Conservation (phyloP, 768 basidiomycete genomes). For the Collybia mongolica region DNA sequence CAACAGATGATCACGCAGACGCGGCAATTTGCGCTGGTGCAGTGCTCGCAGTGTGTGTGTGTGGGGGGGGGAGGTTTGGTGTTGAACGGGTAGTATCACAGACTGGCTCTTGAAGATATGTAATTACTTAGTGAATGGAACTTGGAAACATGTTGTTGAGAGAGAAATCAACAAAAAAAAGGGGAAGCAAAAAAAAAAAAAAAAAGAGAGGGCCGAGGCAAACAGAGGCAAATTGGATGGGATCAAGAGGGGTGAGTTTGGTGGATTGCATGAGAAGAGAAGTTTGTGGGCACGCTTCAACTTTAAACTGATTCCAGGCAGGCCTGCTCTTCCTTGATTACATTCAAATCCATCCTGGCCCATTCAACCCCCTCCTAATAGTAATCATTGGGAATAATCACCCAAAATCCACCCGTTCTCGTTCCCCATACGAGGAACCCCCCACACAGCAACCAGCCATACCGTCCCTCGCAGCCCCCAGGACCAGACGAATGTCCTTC, state of each 20-base stretch:
- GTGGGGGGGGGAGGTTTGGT: too few relatives aligned
- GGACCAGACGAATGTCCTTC: constrained; percentile 87
- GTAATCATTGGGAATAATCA: constrained; percentile 21
- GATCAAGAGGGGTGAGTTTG: constrained; percentile 2
- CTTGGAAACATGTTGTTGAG: neutral
- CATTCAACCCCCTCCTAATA: neutral
- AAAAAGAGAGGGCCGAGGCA: too few relatives aligned
- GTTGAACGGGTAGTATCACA: too few relatives aligned
- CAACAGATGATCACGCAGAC: too few relatives aligned
- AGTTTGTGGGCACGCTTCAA: constrained; percentile 2
- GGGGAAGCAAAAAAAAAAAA: too few relatives aligned
- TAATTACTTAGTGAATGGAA: too few relatives aligned
- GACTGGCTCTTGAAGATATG: too few relatives aligned
- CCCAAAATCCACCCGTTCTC: constrained; percentile 9
- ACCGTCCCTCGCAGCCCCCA: constrained; percentile 54
- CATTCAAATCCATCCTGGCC: constrained; percentile 5
- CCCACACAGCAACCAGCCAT: constrained; percentile 45
- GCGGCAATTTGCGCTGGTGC: too few relatives aligned
- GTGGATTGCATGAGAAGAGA: too few relatives aligned
- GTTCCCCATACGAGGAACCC: constrained; percentile 8
- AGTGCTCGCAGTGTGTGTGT: too few relatives aligned
- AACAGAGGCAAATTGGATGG: too few relatives aligned
- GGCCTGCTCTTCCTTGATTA: constrained; percentile 1
- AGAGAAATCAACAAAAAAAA: too few relatives aligned
- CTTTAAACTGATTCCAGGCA: constrained; percentile 1